Conservation (phyloP, 2,329 filamentous ascomycete species). For the Bipolaris sorokiniana region DNA sequence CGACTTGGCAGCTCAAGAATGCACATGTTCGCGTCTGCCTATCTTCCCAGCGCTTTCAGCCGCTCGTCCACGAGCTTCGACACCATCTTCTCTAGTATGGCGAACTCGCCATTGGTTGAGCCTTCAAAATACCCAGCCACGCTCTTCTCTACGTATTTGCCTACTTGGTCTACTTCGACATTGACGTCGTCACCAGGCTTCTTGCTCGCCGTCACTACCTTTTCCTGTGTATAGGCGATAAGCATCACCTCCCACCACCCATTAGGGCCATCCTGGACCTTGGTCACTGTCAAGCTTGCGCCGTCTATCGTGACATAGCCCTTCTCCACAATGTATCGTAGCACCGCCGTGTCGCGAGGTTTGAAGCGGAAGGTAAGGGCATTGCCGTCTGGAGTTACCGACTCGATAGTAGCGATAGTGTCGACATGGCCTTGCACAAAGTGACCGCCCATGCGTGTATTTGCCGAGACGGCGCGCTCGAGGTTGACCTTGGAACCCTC, state of each 20-base stretch:
- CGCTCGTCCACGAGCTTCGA: conserved; percentile 76
- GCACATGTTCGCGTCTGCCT: conserved; percentile 9
- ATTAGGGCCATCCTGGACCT: conserved; percentile 76
- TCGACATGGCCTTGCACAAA: conserved; percentile 99
- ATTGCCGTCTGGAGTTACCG: conserved; percentile 82
- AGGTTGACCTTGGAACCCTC: conserved; percentile 79
- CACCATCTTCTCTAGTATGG: conserved; percentile 60
- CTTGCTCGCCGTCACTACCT: conserved; percentile 83
- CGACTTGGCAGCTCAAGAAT: conserved; percentile 5
- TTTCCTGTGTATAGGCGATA: conserved; percentile 94
- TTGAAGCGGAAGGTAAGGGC: conserved; percentile 84
- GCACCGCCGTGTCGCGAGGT: conserved; percentile 70
- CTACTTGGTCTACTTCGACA: conserved; percentile 88
- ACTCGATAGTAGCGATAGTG: conserved; percentile 77
- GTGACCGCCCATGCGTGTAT: conserved; percentile 96
- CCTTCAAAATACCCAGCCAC: conserved; percentile 78
- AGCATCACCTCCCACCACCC: conserved; percentile 97
- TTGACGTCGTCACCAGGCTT: conserved; percentile 81
- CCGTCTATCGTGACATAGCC: conserved; percentile 94
- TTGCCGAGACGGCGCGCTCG: conserved; percentile 87
- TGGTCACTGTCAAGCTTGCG: conserved; percentile 89
- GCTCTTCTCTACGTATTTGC: conserved; percentile 89
- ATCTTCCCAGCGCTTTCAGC: conserved; percentile 54
- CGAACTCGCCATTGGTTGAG: conserved; percentile 58
- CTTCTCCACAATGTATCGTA: conserved; percentile 94